Conservation (phyloP, 169 alveolate species). For the Eimeria acervulina region DNA sequence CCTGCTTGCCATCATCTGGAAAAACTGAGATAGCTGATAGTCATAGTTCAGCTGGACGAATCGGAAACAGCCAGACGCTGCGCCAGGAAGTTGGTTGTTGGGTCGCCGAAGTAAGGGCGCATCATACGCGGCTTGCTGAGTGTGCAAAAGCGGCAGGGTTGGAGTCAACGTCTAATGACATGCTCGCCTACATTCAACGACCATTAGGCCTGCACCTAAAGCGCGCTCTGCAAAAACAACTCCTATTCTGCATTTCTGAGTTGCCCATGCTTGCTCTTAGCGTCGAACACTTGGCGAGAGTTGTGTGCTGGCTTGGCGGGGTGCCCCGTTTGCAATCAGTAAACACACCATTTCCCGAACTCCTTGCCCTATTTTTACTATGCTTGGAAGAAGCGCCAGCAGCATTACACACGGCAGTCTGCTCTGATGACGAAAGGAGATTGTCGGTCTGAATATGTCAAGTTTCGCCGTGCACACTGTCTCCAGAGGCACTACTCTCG, state of each 20-base stretch:
- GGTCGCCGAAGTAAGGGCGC: not conserved
- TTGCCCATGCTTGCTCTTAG: conserved; percentile 10
- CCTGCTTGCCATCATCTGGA: not conserved
- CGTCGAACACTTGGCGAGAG: not conserved
- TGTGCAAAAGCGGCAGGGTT: conserved; percentile 2
- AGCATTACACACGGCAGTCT: not conserved
- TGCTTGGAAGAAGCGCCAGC: not conserved
- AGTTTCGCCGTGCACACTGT: not conserved
- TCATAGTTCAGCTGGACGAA: not conserved
- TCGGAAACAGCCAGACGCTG: not conserved
- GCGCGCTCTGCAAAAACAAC: not conserved
- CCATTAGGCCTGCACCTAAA: not conserved
- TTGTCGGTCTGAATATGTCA: not conserved
- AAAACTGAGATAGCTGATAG: not conserved
- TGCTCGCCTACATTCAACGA: not conserved
- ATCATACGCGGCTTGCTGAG: not conserved
- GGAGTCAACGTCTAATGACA: not conserved
- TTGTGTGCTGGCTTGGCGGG: conserved; percentile 6
- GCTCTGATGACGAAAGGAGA: not conserved
- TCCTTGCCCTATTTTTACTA: conserved; percentile 1
- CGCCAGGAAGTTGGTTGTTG: not conserved
- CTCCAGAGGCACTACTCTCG: not conserved
- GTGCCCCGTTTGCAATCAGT: not conserved
- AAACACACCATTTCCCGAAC: not conserved
- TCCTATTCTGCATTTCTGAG: conserved; percentile 24